Evolutionary conservation across 2,329 filamentous ascomycete genomes (phyloP), one percentile per base, ranked within the genome.

Genomic region (Cladophialophora exuberans): DNA sequence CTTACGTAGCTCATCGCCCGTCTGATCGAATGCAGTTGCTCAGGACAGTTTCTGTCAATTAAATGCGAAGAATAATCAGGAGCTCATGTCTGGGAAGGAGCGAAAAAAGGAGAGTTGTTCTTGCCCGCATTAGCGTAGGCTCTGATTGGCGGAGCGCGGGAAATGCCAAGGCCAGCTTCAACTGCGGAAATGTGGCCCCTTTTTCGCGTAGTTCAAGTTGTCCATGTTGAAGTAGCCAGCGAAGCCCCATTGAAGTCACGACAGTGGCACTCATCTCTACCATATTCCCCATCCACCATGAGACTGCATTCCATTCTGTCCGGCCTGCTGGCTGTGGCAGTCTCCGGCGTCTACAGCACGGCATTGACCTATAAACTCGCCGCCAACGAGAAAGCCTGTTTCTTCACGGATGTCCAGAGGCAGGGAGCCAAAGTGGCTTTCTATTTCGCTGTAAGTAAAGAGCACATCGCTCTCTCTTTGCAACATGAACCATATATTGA

Each of bases 341-440:
- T 85, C 54, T 86, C 87, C 57, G 78, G 88, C 57, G 88, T 87
- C 49, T 85, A 88, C 50, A 91, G 90, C 31, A 99, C 94, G 3
- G 92, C 94, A 35, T 81, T 99, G 69, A 99, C 94, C 43, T 99
- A 97, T 80, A 90, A 92, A 76, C 81, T 99, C 42, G 77, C 81
- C 48, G 89, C 94, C 46, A 89, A 95, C 77, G 94, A 97, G 80
- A 91, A 89, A 75, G 90, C 94, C 57, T 99, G 94, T 79, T 99
- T 99, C 83, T 97, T 89, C 73, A 83, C 89, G 54, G 79, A 84
- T 64, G 87, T 93, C 52, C 85, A 91, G 62, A 83, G 88, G 70
- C 82, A 83, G 71, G 87, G 87, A 65, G 84, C 89, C 67, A 99
- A 99, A 83, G 81, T 99, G 64, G 92, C 94, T 45, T 99, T 99